These are phyloP conservation scores for Talaromyces sp. DNA, from an alignment of 2,329 filamentous ascomycete genomes.

Conservation along the genomic window DNA sequence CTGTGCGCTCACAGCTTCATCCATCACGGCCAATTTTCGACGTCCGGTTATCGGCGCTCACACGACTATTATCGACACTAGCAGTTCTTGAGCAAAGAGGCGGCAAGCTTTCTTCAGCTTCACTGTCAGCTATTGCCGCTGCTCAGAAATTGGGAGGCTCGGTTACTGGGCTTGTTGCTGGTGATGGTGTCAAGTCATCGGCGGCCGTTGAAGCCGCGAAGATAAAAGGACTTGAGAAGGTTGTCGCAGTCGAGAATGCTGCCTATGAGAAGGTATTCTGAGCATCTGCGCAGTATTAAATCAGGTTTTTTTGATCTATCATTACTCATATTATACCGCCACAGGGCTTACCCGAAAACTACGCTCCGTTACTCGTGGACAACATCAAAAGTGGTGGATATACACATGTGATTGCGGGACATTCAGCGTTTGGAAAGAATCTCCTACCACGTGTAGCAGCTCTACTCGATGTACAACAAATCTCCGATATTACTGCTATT, in stretches of 20 bases:
- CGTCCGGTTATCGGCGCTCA: constrained; percentile 52
- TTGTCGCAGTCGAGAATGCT: constrained; percentile 79
- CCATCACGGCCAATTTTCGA: constrained; percentile 36
- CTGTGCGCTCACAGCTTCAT: constrained; percentile 44
- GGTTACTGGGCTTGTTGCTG: constrained; percentile 83
- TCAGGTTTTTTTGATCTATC: neutral
- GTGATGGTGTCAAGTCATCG: constrained; percentile 66
- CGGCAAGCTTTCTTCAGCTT: constrained; percentile 76
- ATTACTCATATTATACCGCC: neutral
- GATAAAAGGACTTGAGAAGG: constrained; percentile 84
- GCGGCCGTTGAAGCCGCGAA: constrained; percentile 78
- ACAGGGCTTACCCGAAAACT: constrained; percentile 87
- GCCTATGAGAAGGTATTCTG: constrained; percentile 78
- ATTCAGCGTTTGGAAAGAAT: constrained; percentile 96
- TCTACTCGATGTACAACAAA: constrained; percentile 83
- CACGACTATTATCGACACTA: constrained; percentile 75
- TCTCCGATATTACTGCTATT: constrained; percentile 84
- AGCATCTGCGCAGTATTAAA: neutral
- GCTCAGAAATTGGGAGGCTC: constrained; percentile 80
- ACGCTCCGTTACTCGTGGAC: constrained; percentile 83
- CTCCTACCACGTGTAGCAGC: constrained; percentile 87
- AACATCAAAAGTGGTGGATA: constrained; percentile 96
- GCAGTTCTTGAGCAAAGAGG: constrained; percentile 90
- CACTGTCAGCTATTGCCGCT: constrained; percentile 78
- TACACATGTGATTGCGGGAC: constrained; percentile 83